These are phyloP conservation scores for Suillus brevipes DNA, from an alignment of 768 basidiomycete genomes.

Conservation along the genomic window DNA sequence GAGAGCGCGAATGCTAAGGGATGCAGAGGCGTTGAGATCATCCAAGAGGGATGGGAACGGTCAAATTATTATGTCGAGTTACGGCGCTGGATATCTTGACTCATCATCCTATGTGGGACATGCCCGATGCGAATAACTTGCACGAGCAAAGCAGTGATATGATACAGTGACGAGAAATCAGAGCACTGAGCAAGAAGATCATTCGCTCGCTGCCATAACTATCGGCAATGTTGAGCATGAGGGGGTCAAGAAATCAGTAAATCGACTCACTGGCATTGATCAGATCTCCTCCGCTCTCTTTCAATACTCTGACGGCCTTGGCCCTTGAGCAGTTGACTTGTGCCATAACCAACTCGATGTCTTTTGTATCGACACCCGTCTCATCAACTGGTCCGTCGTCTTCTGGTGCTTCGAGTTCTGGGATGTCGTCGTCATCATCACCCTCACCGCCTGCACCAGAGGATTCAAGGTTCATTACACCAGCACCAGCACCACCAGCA, in stretches of 20 bases:
- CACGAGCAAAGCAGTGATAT: conserved; percentile 22
- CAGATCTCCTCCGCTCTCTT: conserved; percentile 90
- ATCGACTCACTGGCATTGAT: conserved; percentile 89
- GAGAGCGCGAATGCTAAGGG: conserved; percentile 10
- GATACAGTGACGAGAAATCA: conserved; percentile 34
- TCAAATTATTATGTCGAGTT: conserved; percentile 88
- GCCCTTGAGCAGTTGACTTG: conserved; percentile 88
- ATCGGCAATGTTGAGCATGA: conserved; percentile 16
- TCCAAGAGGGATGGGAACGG: conserved; percentile 81
- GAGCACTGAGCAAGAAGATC: conserved; percentile 39
- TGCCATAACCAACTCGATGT: conserved; percentile 91
- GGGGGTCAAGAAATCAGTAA: background rate
- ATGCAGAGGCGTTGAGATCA: conserved; percentile 58
- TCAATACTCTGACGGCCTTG: conserved; percentile 88
- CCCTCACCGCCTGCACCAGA: conserved; percentile 50
- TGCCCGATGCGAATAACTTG: conserved; percentile 20
- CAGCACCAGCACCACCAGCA: conserved; percentile 44
- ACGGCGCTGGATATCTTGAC: conserved; percentile 53
- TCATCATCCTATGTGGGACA: conserved; percentile 3
- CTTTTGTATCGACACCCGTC: conserved; percentile 87
- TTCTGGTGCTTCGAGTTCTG: conserved; percentile 79
- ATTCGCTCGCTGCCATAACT: conserved; percentile 96
- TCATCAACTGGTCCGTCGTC: conserved; percentile 85
- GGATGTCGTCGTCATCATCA: conserved; percentile 77
- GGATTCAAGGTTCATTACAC: conserved; percentile 48